Evolutionary conservation across 768 basidiomycete species (phyloP), one percentile per base, ranked within the genome.

Genomic region (Trametes maxima): DNA sequence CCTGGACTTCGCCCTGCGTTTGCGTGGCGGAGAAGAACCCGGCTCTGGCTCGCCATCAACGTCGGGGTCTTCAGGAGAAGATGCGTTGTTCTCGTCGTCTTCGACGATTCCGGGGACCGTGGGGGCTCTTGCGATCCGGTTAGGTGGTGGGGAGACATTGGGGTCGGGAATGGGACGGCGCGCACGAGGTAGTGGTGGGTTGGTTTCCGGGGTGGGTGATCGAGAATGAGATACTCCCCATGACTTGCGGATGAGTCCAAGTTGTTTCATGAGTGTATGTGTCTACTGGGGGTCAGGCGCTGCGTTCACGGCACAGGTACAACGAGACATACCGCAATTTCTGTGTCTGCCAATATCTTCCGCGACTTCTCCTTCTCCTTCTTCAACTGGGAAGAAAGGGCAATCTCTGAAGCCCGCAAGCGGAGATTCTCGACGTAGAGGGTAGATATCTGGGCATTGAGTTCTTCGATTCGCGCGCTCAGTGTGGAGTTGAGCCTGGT

Each of bases 391-490:
- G 88, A 76, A 5, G 82, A 76, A 52, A 94, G 83, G 12, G 88
- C 82, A 67, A 92, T 90, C 75, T 92, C 89, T 19, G 89, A 89
- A 67, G 90, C 86, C 59, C 89, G 86, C 66, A 94, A 79, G 57
- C 89, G 84, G 53, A 93, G 82, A 74, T 94, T 94, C 79, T 94
- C 91, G 62, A 87, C 85, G 60, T 90, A 86, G 49, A 94, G 82
- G n/a, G 82, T 81, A 47, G 90, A 88, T 74, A 94, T 88, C 75
- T 93, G 88, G 39, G 85, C 80, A 71, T 92, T 90, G 57, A 93
- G 82, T 71, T 93, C 91, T 73, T 94, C 90, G 69, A 93, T 87
- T 48, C 90, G 86, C 63, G 90, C 80, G 74, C 90, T 92, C 63
- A 94, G 80, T 17, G 89, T 92, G 44, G 91, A 91, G 77, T 94